These are phyloP conservation scores for Inga laurina DNA, from an alignment of 306 rosid species.

Conservation along the genomic window DNA sequence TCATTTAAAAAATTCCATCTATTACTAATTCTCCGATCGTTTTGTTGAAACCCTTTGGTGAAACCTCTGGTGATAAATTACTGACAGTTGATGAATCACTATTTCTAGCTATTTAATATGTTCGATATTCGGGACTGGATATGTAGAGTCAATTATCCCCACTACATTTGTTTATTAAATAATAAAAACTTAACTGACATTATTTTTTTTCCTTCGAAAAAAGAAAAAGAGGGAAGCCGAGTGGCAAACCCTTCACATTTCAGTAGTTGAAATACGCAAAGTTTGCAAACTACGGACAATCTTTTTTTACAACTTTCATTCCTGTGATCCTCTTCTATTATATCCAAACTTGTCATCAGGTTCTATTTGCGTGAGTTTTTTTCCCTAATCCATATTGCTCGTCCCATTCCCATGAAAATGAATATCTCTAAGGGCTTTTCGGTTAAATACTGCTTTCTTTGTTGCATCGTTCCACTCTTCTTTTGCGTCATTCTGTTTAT, in stretches of 20 bases:
- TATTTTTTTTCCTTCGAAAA: background rate
- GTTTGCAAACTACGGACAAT: background rate
- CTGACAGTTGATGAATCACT: background rate
- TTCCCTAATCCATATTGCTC: background rate
- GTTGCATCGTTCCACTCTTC: background rate
- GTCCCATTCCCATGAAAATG: background rate
- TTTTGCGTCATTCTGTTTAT: background rate
- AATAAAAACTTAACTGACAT: background rate
- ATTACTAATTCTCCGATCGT: background rate
- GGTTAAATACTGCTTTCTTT: background rate
- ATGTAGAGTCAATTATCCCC: background rate
- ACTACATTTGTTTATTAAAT: background rate
- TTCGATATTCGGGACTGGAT: background rate
- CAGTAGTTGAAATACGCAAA: background rate
- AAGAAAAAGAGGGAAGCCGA: background rate
- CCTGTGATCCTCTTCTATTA: too few species aligned
- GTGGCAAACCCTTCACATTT: background rate
- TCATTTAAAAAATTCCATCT: background rate
- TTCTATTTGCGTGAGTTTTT: background rate
- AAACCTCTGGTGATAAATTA: background rate
- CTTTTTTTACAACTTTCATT: too few species aligned
- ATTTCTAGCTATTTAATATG: too few species aligned
- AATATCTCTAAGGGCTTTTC: background rate
- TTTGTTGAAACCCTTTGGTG: background rate
- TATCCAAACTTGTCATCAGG: too few species aligned